Base-by-base conservation (phyloP, 2,329 filamentous ascomycete genomes). In the Huntiella moniliformis region DNA sequence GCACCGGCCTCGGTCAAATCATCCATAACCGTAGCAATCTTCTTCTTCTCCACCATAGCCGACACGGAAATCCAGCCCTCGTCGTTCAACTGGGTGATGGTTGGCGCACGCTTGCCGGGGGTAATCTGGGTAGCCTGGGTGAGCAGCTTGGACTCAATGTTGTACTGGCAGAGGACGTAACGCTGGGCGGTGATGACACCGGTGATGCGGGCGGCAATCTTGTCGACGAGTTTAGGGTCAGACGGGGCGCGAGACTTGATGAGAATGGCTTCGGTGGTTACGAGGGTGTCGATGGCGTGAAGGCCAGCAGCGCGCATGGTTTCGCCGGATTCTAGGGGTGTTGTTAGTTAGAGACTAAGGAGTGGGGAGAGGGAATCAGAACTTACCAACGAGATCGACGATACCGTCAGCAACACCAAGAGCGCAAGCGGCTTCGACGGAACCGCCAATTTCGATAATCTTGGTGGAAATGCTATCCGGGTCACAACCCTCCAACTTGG, bases 281-380 rank as follows among this genome's bases (percentile, higher is more conserved):
- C 73, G 18, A 98, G 86, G 2, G 91, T 98, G 55, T 91, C 86
- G 55, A 96, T 95, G 47, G 88, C 80, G 64, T 86, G 87, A 43
- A 98, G 72, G 17, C 91, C 91, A 38, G 88, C 88, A 15, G 88
- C 91, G 57, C 83, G 82, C 91, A 98, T 98, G 0, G 91, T 98
- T 64, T 96, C 88, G 47, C 91, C 91, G 15, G 91, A 96, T 68
- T 98, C 88, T 91, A 54, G 1, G 28, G 31, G 11, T 18, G 35
- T 5, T 38, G 13, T 42, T 32, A 31, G 31, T 17, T 32, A 12
- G 13, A 6, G 11, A 8, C 40, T 33, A 40, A 36, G 13, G 48
- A n/a, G 17, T 31, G 31, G 34, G 36, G 4, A 5, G 4, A 13
- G 15, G 5, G 7, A 15, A n/a, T 5, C 12, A n/a, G 8, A 3